Evolutionary conservation across 1,284 basidiomycete genomes (phyloP), one percentile per base, ranked within the genome.

Genomic region (Fomitopsis palustris): DNA sequence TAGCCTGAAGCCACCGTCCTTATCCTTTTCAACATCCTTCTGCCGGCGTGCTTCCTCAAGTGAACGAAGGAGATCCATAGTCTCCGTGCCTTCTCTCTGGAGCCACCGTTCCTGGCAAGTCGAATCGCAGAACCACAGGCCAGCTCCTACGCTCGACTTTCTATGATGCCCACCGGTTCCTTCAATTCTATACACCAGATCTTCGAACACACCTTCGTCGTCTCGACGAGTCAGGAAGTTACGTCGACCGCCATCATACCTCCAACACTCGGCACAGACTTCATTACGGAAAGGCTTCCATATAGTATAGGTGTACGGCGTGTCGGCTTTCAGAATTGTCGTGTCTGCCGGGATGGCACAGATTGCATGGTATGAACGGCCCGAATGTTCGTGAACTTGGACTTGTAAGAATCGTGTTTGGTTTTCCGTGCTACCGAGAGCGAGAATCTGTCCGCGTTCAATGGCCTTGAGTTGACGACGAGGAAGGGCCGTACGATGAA

Each of bases 211-310:
- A 14, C 68, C 65, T 25, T 68, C 64, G 54, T 66, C 65, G 53
- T 70, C 68, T 56, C 68, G 55, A 33, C 65, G 65, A 16, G 67
- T 70, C 35, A 73, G 62, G 52, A 70, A 70, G 23, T 68, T 64
- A 16, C 67, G 58, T 14, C 70, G 60, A 0, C 70, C 83, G 59
- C 81, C 80, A 35, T 84, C 77, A 64, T 87, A 86, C 39, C 78
- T 75, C 67, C 85, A 87, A 69, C 86, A 88, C 65, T 80, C 74
- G 12, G 78, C 80, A 63, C 86, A 88, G 54, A 86, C 83, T 68
- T 86, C 85, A 67, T 82, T 85, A 51, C 83, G 77, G 63, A 86
- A 87, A 23, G 66, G 67, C 58, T 72, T 72, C 69, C 70, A 72
- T 45, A 72, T 64, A 7, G 68, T 72, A 59, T 64, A 69, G 12